A percentile compares a stretch with the other conserved stretches of the same genome.
phyloP scores from a whole-genome alignment of 2,329 filamentous ascomycete genomes.

The Drechslerella dactyloides region DNA sequence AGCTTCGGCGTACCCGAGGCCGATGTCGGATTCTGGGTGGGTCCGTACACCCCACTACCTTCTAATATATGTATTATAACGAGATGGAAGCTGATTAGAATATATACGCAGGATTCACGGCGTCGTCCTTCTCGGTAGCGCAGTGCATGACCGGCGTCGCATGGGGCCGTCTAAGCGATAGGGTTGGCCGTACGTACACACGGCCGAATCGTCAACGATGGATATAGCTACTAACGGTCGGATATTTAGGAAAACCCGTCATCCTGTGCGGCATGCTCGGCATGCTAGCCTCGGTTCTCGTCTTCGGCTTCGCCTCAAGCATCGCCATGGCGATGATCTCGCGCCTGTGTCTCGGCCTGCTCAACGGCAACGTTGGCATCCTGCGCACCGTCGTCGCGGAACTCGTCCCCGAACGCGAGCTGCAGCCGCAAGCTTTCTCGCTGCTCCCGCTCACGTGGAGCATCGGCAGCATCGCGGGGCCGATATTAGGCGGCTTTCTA shows the following conservation, averaged over 20 bases:
- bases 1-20: slow-evolving; percentile 75
- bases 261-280: slow-evolving; percentile 75
- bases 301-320: slow-evolving; percentile 83
- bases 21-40: slow-evolving; percentile 77
- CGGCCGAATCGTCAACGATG: not conserved
- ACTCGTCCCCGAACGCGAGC: slow-evolving; percentile 81
- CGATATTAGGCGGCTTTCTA: slow-evolving; percentile 81
- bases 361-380: slow-evolving; percentile 93
- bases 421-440: slow-evolving; percentile 84
- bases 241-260: slow-evolving; percentile 69
- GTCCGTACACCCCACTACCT: slow-evolving; percentile 60
- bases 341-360: slow-evolving; percentile 77
- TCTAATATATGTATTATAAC: not conserved
- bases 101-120: slow-evolving; percentile 63
- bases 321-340: slow-evolving; percentile 79
- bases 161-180: slow-evolving; percentile 79
- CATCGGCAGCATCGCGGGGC: slow-evolving; percentile 84
- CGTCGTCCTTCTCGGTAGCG: slow-evolving; percentile 73
- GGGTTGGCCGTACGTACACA: slow-evolving; percentile 64
- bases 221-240: slow-evolving; percentile 53
- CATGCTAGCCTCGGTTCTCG: slow-evolving; percentile 79
- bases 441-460: slow-evolving; percentile 93
- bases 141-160: slow-evolving; percentile 75
- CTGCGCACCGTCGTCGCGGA: slow-evolving; percentile 91
- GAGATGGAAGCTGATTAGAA: slow-evolving; percentile 12